A percentile compares a stretch with the other conserved stretches of the same genome.
Evolutionary conservation across 805 yeast species (phyloP).

Genomic region (Phaffomyces antillensis): DNA sequence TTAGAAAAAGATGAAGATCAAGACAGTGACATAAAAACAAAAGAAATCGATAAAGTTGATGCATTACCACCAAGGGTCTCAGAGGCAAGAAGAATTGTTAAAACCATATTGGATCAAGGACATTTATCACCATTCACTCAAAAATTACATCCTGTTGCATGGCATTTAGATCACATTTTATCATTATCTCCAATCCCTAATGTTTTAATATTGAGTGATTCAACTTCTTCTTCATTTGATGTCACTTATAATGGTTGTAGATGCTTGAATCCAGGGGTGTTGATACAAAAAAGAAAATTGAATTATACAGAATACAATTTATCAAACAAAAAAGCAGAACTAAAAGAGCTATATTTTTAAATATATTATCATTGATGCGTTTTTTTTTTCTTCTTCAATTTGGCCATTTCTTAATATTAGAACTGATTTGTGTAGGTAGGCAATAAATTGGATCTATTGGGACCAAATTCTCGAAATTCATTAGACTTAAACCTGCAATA

Average conservation of each 20-base stretch:
- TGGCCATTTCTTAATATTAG: constrained; percentile 30
- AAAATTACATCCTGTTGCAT: constrained; percentile 52
- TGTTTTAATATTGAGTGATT: constrained; percentile 55
- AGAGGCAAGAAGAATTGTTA: constrained; percentile 65
- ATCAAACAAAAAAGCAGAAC: constrained; percentile 41
- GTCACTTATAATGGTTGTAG: constrained; percentile 78
- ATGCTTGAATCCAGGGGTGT: constrained; percentile 63
- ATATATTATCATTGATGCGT: too few species aligned
- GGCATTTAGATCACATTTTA: constrained; percentile 65
- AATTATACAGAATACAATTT: constrained; percentile 74
- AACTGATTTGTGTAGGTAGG: constrained; percentile 46
- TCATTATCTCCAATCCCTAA: constrained; percentile 77
- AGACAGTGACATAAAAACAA: neutral
- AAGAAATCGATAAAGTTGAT: constrained; percentile 26
- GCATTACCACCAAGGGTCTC: constrained; percentile 38
- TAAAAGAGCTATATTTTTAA: constrained; percentile 38
- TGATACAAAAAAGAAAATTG: constrained; percentile 41
- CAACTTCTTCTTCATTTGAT: constrained; percentile 63
- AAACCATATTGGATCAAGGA: constrained; percentile 83
- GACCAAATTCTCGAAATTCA: constrained; percentile 54
- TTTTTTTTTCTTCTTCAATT: constrained; percentile 6
- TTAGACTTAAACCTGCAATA: constrained; percentile 74
- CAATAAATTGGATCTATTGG: constrained; percentile 83
- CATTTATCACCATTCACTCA: constrained; percentile 74
- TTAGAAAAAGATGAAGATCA: constrained; percentile 18